A percentile compares a stretch with the other conserved stretches of the same genome.
Evolutionary conservation across 441 rosid genomes (phyloP).

Genomic region (Isatis lusitanica): DNA sequence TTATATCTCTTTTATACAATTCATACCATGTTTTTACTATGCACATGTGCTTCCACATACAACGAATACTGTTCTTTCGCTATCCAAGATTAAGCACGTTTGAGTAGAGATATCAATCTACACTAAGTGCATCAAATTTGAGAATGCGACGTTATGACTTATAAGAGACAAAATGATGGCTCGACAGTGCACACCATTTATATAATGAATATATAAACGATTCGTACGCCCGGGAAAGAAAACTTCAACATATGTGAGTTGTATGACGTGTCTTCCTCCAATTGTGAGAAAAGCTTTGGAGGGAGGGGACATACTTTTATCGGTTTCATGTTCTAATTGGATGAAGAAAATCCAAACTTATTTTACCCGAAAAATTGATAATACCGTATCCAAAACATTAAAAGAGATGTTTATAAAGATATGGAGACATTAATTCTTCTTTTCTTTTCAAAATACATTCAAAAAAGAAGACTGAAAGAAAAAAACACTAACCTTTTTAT

Average conservation of each 20-base stretch:
- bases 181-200: slow-evolving; percentile 17
- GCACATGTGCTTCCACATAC: not conserved
- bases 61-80: not conserved
- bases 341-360: not conserved
- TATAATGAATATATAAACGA: not conserved
- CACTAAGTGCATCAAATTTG: not conserved
- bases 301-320: slow-evolving; percentile 8
- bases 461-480: no score
- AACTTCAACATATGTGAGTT: slow-evolving; percentile 20
- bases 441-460: no score
- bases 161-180: slow-evolving; percentile 31
- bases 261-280: slow-evolving; percentile 34
- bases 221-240: not conserved
- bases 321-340: slow-evolving; percentile 31
- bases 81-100: not conserved
- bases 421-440: not conserved
- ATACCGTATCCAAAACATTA: not conserved
- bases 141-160: slow-evolving; percentile 18
- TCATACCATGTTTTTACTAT: not conserved
- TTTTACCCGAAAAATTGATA: not conserved
- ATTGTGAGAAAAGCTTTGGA: not conserved
- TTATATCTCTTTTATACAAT: not conserved
- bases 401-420: not conserved
- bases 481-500: no score
- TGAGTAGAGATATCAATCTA: not conserved